Evolutionary conservation across 306 rosid species (phyloP), one percentile per base, ranked within the genome.

Genomic region (Fragaria nilgerrensis): DNA sequence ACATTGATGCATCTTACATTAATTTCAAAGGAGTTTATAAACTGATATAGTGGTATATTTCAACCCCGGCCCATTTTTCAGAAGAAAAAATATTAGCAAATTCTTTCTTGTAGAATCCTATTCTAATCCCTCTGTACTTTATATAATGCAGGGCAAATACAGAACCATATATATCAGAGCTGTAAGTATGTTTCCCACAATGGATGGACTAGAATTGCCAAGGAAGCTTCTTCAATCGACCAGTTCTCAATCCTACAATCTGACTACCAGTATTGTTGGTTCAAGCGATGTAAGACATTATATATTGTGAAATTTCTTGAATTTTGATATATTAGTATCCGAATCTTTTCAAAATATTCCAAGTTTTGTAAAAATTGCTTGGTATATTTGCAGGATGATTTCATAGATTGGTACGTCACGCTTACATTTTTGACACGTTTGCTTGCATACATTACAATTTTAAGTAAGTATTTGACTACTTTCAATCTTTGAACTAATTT

Each of bases 371-470:
- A 20, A 12, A 20, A 52, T 76, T 50, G 53, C 19, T 23, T 14
- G 45, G 27, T 10, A 45, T 7, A 36, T 14, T 36, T 55, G n/a
- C 84, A 84, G 79, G 77, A 77, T 9, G 76, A 77, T 71, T 1
- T 75, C 0, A 45, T 25, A 2, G 77, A 77, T 14, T 80, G 81
- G 84, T 68, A 68, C 66, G 1, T 47, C 66, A 50, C 77, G 14
- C 13, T 84, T 11, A 20, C 68, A 17, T 84, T 80, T 13, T 32
- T 73, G 9, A 61, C 11, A 25, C 84, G 70, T 58, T 44, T 84
- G 47, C 14, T 77, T 32, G 27, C 39, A 9, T 84, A 80, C 41
- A 1, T 80, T 14, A 56, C 82, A 23, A 17, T 68, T 43, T 68
- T 84, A 59, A 50, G 87, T 77, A 76, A 20, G 84, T 58, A 36